phyloP scores from a whole-genome alignment of 2,329 filamentous ascomycete species.

The Fusarium liriodendri region DNA sequence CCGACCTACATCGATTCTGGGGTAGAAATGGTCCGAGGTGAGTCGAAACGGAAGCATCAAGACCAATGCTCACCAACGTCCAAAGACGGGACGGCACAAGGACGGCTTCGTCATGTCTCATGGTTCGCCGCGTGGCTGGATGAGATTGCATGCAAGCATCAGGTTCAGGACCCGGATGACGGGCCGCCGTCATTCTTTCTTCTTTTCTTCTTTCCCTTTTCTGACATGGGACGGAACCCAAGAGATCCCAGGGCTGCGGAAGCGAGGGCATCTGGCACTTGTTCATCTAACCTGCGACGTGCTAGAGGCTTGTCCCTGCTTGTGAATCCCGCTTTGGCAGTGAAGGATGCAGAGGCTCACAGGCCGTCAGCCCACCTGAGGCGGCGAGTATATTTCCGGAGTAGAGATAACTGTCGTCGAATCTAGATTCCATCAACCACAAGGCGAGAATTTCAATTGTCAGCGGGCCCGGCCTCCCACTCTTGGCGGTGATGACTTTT shows the following conservation, averaged over 20 bases:
- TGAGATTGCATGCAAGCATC: constrained; percentile 26
- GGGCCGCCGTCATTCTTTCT: neutral
- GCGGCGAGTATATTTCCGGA: constrained; percentile 25
- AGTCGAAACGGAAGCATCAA: neutral
- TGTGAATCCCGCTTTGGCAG: constrained; percentile 12
- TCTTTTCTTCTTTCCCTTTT: constrained; percentile 15
- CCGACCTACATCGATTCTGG: constrained; percentile 15
- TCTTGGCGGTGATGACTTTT: constrained; percentile 33
- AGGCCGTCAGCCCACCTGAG: constrained; percentile 16
- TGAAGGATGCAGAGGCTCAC: constrained; percentile 16
- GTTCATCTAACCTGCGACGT: constrained; percentile 42
- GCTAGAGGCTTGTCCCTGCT: constrained; percentile 33
- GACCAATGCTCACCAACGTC: constrained; percentile 2
- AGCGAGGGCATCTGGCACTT: constrained; percentile 24
- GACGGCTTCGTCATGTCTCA: constrained; percentile 2
- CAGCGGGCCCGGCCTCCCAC: constrained; percentile 32
- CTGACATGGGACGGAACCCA: constrained; percentile 24
- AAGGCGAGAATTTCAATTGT: constrained; percentile 37
- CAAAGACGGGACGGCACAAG: constrained; percentile 10
- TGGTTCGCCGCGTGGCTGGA: neutral
- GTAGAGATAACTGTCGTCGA: constrained; percentile 35
- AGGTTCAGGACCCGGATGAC: constrained; percentile 22
- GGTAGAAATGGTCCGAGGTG: constrained; percentile 17
- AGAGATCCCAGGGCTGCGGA: constrained; percentile 30
- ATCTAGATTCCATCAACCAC: constrained; percentile 45